Evolutionary conservation across 306 rosid species (phyloP), one percentile per base, ranked within the genome.

Genomic region (Boehmeria nivea): DNA sequence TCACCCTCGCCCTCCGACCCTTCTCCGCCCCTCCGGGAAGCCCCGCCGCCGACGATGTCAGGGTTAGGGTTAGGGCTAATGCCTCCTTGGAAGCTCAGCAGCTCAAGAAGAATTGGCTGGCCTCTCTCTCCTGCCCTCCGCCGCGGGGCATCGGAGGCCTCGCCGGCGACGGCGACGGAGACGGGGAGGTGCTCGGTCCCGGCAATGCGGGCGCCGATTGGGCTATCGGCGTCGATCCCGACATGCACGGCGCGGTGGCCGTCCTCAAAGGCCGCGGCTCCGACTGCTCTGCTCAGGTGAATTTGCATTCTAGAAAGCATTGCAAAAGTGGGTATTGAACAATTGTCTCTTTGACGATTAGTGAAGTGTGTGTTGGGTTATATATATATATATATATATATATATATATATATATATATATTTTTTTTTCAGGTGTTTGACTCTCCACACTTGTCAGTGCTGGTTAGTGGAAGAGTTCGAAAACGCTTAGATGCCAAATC

Each of bases 141-240:
- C 83, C 75, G 15, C 66, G 15, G 11, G 66, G 43, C 38, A 12
- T 21, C 20, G 63, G 36, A 22, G 47, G 49, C 55, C 54, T 70
- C 20, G 57, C 60, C 47, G 59, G 58, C 51, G 65, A 49, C 13
- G 43, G 17, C 19, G 57, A 61, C 47, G 59, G 55, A 53, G 64
- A 48, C n/a, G 37, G n/a, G 31, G 52, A 51, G 37, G 59, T 48
- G 25, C 52, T 51, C 7, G 54, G 47, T 53, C 59, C 19, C 1
- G n/a, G 31, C 6, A 51, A 38, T 66, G 72, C 70, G n/a, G 71
- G 51, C 15, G 73, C 73, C 9, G 65, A 68, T 36, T 84, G 86
- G 82, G 76, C 86, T 58, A 63, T 87, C 55, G 95, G 98, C 33
- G 56, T 90, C 37, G 98, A 90, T 71, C 98, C 95, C 6, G 98